Evolutionary conservation across 2,329 filamentous ascomycete genomes (phyloP), one percentile per base, ranked within the genome.

Genomic region (Penicillium sp.): DNA sequence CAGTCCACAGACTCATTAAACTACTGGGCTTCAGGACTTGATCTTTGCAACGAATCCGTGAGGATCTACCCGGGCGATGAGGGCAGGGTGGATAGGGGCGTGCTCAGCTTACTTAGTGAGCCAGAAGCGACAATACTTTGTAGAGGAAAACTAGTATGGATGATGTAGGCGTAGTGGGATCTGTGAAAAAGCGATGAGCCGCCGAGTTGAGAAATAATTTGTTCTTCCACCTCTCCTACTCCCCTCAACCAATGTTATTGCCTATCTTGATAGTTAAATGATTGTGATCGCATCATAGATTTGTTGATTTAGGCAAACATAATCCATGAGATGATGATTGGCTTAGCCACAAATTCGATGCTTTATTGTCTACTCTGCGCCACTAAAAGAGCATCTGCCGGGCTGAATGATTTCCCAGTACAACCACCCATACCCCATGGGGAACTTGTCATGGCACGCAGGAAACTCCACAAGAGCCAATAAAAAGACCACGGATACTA

Each of bases 201-300:
- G 58, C 47, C 43, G 49, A 42, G 58, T 51, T 57, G 60, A 62
- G 61, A 64, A 63, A 66, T 56, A 57, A 49, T 64, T 56, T 63
- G 49, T 52, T 60, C 53, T 33, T 29, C 41, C 35, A 27, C 40
- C 46, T 25, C 31, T 31, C 27, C 37, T 10, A 21, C 46, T 57
- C 42, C 42, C 19, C 40, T 37, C 27, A 6, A 42, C 23, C 6
- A 9, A 49, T 43, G 25, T 29, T 7, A 40, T 38, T 19, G 17
- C 45, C 7, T 23, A 17, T 12, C 15, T 42, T 35, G 2, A 6
- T 43, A 25, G 37, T 27, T 31, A 29, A 35, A 31, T 45, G 21
- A 17, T 23, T n/a, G 1, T 17, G 4, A n/a, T 10, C 15, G 8
- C 9, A 27, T 54, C 6, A n/a, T n/a, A 6, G 2, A n/a, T 29